These are phyloP conservation scores for Diplodia scrobiculata DNA, from an alignment of 2,329 filamentous ascomycete genomes.

Conservation along the genomic window DNA sequence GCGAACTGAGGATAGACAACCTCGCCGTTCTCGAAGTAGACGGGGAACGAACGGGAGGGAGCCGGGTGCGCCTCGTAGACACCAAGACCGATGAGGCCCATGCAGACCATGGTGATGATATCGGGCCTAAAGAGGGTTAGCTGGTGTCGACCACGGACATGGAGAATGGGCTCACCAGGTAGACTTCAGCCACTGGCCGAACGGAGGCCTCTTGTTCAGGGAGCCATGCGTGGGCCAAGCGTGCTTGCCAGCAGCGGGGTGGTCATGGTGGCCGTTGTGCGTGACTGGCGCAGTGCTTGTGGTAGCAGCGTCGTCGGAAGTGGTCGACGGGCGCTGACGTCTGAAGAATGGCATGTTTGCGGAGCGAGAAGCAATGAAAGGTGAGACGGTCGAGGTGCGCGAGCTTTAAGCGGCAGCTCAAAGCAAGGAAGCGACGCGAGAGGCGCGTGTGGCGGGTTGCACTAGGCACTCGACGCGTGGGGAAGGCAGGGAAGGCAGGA, in stretches of 20 bases:
- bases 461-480: background rate
- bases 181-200: conserved; percentile 70
- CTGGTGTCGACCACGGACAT: background rate
- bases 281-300: conserved; percentile 38
- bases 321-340: conserved; percentile 38
- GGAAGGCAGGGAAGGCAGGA: background rate
- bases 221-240: background rate
- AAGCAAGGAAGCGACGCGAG: conserved; percentile 3
- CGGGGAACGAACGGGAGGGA: conserved; percentile 68
- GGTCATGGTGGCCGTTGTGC: conserved; percentile 31
- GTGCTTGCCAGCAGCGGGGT: conserved; percentile 3
- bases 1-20: conserved; percentile 71
- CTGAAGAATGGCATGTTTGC: conserved; percentile 45
- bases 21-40: conserved; percentile 67
- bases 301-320: conserved; percentile 40
- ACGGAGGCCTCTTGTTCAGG: conserved; percentile 52
- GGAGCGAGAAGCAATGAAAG: background rate
- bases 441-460: background rate
- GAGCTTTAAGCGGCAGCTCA: background rate
- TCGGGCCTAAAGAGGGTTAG: conserved; percentile 51
- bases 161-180: conserved; percentile 50
- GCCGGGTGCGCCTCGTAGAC: conserved; percentile 69
- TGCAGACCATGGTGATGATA: conserved; percentile 65
- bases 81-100: conserved; percentile 68
- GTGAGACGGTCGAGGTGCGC: background rate